Percentiles rank a stretch among this genome's conserved stretches.
These are phyloP conservation scores for Claviceps paspali DNA, from an alignment of 2,329 filamentous ascomycete species.

Conservation along the genomic window DNA sequence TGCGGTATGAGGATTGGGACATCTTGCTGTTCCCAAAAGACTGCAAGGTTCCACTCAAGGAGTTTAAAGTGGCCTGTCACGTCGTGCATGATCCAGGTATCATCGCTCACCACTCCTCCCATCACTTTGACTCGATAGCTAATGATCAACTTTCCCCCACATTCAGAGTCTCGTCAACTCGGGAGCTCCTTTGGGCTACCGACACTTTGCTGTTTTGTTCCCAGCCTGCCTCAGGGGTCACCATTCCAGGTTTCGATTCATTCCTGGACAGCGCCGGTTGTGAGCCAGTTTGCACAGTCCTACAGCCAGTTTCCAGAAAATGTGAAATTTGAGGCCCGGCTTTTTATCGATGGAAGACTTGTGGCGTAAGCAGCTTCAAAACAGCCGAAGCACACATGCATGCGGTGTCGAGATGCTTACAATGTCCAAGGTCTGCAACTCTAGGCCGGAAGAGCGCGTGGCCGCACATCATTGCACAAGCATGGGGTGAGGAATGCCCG, in stretches of 20 bases:
- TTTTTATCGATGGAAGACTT: constrained; percentile 53
- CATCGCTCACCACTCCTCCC: background rate
- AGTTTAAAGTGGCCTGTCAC: constrained; percentile 69
- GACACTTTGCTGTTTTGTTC: constrained; percentile 55
- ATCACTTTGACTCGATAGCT: background rate
- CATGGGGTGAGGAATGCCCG: constrained; percentile 21
- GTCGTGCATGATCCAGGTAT: constrained; percentile 39
- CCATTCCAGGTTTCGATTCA: constrained; percentile 62
- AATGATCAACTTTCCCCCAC: background rate
- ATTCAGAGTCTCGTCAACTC: constrained; percentile 35
- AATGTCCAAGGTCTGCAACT: constrained; percentile 32
- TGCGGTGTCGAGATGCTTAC: background rate
- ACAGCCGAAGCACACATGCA: background rate
- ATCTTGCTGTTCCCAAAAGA: constrained; percentile 60
- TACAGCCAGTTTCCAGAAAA: constrained; percentile 41
- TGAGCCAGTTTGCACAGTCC: constrained; percentile 40
- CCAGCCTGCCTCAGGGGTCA: constrained; percentile 40
- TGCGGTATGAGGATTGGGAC: constrained; percentile 83
- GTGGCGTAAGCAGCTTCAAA: constrained; percentile 31
- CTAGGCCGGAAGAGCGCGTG: constrained; percentile 35
- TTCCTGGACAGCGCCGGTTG: constrained; percentile 49
- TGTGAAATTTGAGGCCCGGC: constrained; percentile 47
- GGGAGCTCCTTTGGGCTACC: constrained; percentile 39
- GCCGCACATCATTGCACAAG: constrained; percentile 33
- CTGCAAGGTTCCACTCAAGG: constrained; percentile 56